phyloP scores from a whole-genome alignment of 352 stramenopile genomes.

The Phytophthora tentaculata region DNA sequence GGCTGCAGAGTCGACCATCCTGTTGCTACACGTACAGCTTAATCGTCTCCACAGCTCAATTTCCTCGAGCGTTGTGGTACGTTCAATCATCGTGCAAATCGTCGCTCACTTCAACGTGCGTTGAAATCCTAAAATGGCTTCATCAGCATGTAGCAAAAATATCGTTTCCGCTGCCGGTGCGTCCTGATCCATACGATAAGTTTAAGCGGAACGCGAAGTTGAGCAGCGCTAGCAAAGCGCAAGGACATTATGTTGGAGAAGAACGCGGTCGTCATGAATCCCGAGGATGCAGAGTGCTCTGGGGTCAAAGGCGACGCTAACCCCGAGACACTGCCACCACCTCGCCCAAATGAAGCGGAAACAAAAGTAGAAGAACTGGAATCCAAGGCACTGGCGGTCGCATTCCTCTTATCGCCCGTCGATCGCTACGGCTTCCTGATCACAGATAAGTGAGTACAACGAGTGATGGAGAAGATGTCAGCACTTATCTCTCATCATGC shows the following conservation, averaged over 20 bases:
- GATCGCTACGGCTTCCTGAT: constrained; percentile 82
- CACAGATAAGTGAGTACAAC: constrained; percentile 62
- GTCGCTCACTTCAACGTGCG: not conserved
- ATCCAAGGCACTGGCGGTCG: constrained; percentile 11
- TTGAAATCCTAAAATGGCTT: constrained; percentile 4
- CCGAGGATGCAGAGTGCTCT: constrained; percentile 24
- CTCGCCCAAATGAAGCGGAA: constrained; percentile 11
- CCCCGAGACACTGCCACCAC: constrained; percentile 16
- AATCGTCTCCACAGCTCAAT: too few relatives aligned
- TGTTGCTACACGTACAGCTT: too few relatives aligned
- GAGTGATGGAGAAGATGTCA: not conserved
- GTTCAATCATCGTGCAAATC: too few relatives aligned
- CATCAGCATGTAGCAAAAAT: constrained; percentile 1
- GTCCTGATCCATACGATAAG: not conserved
- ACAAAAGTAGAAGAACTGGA: constrained; percentile 32
- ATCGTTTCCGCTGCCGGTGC: not conserved
- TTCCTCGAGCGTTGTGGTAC: too few relatives aligned
- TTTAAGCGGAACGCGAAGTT: not conserved
- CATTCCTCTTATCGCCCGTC: constrained; percentile 60
- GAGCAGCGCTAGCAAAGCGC: not conserved
- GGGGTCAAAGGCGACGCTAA: constrained; percentile 25
- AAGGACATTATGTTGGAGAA: constrained; percentile 27
- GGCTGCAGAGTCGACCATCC: too few relatives aligned
- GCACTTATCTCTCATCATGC: too few relatives aligned
- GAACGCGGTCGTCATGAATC: constrained; percentile 5